Evolutionary conservation across 331 rosid genomes (phyloP).

Genomic region (Quercus lobata): DNA sequence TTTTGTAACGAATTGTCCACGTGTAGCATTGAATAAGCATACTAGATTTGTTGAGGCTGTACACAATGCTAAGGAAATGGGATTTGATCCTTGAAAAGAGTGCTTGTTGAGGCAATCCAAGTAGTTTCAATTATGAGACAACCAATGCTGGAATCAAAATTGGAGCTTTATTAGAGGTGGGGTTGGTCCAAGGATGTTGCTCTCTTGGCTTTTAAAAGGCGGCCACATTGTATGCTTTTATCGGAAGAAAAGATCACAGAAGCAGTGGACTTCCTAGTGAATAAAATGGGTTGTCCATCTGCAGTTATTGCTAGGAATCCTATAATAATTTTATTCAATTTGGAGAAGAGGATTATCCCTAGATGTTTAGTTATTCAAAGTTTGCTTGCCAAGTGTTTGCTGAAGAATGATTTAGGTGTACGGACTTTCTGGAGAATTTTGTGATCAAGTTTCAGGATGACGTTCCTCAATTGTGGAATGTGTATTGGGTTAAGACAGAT

Average conservation of each 20-base stretch:
- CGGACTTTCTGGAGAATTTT: not conserved
- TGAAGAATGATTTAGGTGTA: not conserved
- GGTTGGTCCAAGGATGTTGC: not conserved
- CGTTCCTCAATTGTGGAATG: not conserved
- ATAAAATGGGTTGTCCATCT: constrained; percentile 8
- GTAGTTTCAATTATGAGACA: not conserved
- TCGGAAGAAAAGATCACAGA: not conserved
- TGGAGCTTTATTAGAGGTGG: not conserved
- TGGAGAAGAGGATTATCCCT: constrained; percentile 14
- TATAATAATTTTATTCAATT: not conserved
- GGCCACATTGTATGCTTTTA: not conserved
- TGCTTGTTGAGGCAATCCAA: not conserved
- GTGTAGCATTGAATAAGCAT: not conserved
- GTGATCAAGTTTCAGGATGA: constrained; percentile 11
- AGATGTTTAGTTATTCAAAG: constrained; percentile 13
- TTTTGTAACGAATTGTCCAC: not conserved
- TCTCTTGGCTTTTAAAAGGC: not conserved
- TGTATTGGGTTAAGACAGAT: not conserved
- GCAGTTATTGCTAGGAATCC: not conserved
- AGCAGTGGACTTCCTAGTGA: not conserved
- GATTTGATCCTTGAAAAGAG: not conserved
- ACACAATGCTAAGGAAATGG: not conserved
- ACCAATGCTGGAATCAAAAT: not conserved
- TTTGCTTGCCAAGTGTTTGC: constrained; percentile 2
- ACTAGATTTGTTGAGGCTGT: not conserved